Percentiles rank a stretch among this genome's conserved stretches.
Conservation (phyloP, 257 asterid species). For the Capsicum chinense region DNA sequence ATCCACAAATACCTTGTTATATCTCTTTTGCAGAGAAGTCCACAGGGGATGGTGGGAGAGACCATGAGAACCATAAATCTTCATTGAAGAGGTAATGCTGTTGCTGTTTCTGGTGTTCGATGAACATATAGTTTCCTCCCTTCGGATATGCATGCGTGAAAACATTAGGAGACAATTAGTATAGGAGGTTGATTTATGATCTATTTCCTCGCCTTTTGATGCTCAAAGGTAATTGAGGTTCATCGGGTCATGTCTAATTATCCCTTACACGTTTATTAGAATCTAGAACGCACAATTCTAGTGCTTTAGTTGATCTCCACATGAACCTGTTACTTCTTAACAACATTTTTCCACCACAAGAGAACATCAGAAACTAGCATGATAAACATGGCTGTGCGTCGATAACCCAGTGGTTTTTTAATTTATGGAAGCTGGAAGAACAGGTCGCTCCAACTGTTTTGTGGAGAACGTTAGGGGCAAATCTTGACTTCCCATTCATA, state of each 20-base stretch:
- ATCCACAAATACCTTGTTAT: conserved; percentile 10
- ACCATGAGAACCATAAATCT: conserved; percentile 4
- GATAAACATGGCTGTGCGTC: not conserved
- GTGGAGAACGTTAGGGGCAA: conserved; percentile 16
- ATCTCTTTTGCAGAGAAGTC: conserved; percentile 12
- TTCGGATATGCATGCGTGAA: not conserved
- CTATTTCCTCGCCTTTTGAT: not conserved
- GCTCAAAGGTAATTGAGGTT: not conserved
- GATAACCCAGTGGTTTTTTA: not conserved
- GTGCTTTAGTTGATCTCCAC: not conserved
- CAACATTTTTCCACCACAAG: not conserved
- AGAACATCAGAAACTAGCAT: not conserved
- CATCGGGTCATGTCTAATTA: not conserved
- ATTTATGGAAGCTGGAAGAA: not conserved
- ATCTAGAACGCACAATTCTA: not conserved
- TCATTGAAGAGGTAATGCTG: conserved; percentile 10
- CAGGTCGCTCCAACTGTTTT: not conserved
- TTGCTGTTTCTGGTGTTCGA: not conserved
- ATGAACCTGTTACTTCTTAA: not conserved
- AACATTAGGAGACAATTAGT: not conserved
- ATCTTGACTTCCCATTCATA: conserved; percentile 14
- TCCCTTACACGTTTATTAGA: not conserved
- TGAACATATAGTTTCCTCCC: not conserved
- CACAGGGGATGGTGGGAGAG: conserved; percentile 1
- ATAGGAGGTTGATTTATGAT: not conserved